A percentile compares a stretch with the other conserved stretches of the same genome.
Conservation (phyloP, 2,329 filamentous ascomycete genomes). For the Fusarium annulatum region DNA sequence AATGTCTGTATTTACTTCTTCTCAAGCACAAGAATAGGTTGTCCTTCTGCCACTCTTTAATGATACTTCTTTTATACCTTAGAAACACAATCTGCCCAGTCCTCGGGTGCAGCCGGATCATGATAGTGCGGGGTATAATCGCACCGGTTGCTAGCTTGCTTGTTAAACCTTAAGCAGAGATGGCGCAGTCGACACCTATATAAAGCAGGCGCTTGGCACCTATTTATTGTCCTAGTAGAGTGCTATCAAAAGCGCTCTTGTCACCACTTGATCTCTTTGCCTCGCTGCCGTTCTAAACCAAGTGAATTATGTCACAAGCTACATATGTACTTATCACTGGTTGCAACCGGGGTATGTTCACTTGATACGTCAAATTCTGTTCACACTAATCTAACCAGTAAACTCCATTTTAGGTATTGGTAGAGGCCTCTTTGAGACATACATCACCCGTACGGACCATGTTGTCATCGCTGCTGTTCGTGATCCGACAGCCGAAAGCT, state of each 20-base stretch:
- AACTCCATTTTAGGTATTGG: neutral
- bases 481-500: neutral
- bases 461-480: neutral
- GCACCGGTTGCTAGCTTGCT: neutral
- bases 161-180: neutral
- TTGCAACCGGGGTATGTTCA: neutral
- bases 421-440: neutral
- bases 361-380: fast-evolving
- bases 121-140: no score
- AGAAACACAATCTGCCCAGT: no score
- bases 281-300: no score
- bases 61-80: no score
- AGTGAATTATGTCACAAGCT: neutral
- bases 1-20: neutral
- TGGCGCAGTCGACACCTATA: neutral
- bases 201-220: neutral
- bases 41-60: no score
- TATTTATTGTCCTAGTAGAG: no score
- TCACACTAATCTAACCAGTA: neutral
- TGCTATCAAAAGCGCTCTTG: no score
- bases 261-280: neutral
- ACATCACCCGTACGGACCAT: neutral
- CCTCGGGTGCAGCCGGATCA: no score
- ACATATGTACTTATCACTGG: neutral
- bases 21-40: no score